phyloP scores from a whole-genome alignment of 2,329 filamentous ascomycete species.

The Aspergillus arachidicola region DNA sequence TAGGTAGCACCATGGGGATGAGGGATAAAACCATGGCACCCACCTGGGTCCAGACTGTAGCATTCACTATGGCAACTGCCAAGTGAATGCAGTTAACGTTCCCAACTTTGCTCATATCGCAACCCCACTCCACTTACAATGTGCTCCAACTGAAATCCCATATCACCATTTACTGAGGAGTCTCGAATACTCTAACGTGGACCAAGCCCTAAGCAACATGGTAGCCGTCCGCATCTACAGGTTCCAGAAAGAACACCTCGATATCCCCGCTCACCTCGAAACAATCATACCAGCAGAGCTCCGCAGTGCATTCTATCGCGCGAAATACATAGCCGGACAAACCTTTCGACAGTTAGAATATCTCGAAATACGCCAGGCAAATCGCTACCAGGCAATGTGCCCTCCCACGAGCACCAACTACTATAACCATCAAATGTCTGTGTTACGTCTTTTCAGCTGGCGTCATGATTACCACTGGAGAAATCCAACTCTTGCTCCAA shows the following conservation, averaged over 20 bases:
- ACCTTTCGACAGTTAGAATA: constrained; percentile 19
- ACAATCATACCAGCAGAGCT: constrained; percentile 9
- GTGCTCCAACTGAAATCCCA: background rate
- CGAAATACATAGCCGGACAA: constrained; percentile 18
- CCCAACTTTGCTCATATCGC: background rate
- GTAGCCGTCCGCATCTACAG: background rate
- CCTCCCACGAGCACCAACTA: constrained; percentile 11
- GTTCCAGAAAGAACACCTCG: constrained; percentile 18
- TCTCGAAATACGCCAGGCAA: constrained; percentile 19
- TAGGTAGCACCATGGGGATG: background rate
- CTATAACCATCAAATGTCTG: constrained; percentile 21
- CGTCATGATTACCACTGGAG: constrained; percentile 10
- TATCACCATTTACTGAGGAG: background rate
- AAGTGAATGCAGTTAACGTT: background rate
- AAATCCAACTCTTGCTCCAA: constrained; percentile 22
- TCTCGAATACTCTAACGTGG: too few species aligned
- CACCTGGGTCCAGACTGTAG: background rate
- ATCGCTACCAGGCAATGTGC: constrained; percentile 31
- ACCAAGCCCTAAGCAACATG: background rate
- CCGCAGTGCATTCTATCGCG: constrained; percentile 13
- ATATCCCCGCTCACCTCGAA: constrained; percentile 19
- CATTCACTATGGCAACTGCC: background rate
- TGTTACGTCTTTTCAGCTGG: constrained; percentile 32
- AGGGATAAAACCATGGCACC: background rate
- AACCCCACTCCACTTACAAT: background rate